A percentile compares a stretch with the other conserved stretches of the same genome.
Evolutionary conservation across 768 basidiomycete species (phyloP).

Genomic region (Podaxis carcinomalis): DNA sequence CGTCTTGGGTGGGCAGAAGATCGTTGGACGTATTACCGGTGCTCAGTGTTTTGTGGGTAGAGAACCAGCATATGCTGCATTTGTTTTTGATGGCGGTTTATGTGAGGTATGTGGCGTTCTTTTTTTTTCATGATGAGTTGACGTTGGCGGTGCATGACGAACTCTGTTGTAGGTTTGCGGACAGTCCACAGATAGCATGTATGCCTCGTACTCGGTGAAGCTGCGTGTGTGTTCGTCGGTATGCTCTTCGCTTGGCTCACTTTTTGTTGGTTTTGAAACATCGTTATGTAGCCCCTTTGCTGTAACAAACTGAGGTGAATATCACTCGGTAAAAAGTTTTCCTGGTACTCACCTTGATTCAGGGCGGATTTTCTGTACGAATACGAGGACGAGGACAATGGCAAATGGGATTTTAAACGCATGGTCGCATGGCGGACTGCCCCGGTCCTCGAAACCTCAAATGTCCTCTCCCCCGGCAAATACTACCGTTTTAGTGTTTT

Average conservation of each 20-base stretch:
- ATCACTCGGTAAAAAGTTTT: neutral
- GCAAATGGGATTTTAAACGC: too few relatives aligned
- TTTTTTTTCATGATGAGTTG: neutral
- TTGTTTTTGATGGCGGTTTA: slow-evolving; percentile 52
- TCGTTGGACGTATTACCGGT: neutral
- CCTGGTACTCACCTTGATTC: too few relatives aligned
- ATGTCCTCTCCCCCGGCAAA: too few relatives aligned
- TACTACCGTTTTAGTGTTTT: too few relatives aligned
- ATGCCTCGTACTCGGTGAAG: neutral
- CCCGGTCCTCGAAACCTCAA: too few relatives aligned
- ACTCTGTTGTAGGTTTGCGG: neutral
- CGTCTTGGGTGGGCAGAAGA: neutral
- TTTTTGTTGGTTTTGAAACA: neutral
- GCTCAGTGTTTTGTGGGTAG: neutral
- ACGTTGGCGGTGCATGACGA: neutral
- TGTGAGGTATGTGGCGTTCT: slow-evolving; percentile 42
- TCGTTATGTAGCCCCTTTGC: neutral
- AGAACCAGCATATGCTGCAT: slow-evolving; percentile 42
- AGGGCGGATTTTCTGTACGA: too few relatives aligned
- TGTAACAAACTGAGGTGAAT: neutral
- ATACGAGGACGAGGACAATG: too few relatives aligned
- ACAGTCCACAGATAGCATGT: neutral
- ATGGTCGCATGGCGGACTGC: too few relatives aligned
- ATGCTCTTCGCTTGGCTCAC: neutral
- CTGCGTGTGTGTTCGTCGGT: neutral